Evolutionary conservation across 2,329 filamentous ascomycete genomes (phyloP).

Genomic region (Coniochaeta ligniaria): DNA sequence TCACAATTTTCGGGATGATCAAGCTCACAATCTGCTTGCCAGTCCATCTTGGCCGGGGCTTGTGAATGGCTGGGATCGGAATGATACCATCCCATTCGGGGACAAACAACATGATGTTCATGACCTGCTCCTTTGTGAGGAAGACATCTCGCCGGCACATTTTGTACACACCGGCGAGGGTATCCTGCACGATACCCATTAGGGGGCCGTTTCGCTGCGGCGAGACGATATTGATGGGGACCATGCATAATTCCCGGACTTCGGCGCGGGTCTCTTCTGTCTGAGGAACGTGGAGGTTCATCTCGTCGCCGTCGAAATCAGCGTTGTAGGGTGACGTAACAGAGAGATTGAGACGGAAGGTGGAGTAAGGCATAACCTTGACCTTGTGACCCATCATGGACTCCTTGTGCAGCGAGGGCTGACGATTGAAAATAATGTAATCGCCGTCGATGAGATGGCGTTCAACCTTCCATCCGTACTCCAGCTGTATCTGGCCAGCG

Average conservation of each 20-base stretch:
- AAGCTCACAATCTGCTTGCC: conserved; percentile 97
- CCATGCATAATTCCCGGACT: conserved; percentile 88
- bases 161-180: conserved; percentile 93
- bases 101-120: conserved; percentile 97
- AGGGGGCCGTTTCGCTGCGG: conserved; percentile 93
- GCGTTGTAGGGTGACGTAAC: conserved; percentile 99
- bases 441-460: conserved; percentile 93
- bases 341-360: conserved; percentile 93
- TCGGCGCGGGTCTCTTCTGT: conserved; percentile 95
- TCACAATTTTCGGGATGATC: conserved; percentile 82
- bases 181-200: conserved; percentile 99
- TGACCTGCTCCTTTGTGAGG: conserved; percentile 81
- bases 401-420: conserved; percentile 97
- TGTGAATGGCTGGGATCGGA: conserved; percentile 86
- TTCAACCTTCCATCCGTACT: conserved; percentile 98
- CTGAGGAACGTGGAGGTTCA: conserved; percentile 99
- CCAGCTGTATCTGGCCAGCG: conserved; percentile 75
- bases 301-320: conserved; percentile 99
- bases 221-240: conserved; percentile 97
- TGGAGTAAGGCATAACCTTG: conserved; percentile 97
- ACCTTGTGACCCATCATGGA: conserved; percentile 99
- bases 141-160: conserved; percentile 90
- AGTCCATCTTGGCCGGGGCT: conserved; percentile 89
- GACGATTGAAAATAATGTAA: conserved; percentile 99
- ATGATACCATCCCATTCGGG: conserved; percentile 96